Evolutionary conservation across 1,284 basidiomycete species (phyloP).

Genomic region (Apiotrichum brassicae): DNA sequence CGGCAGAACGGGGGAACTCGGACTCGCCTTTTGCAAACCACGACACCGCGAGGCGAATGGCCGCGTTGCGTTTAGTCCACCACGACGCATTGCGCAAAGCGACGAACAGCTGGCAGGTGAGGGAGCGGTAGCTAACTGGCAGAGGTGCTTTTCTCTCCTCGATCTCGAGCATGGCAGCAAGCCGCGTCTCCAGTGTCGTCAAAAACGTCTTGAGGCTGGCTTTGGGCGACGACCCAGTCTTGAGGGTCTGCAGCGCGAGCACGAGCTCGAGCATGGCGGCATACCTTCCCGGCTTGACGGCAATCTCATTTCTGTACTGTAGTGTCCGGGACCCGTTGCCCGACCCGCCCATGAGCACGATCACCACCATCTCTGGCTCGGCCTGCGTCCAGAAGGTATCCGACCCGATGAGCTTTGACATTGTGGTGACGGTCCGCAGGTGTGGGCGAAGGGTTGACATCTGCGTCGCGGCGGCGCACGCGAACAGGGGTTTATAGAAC

Average conservation of each 20-base stretch:
- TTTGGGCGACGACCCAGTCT: neutral
- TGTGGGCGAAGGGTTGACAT: constrained; percentile 56
- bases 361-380: constrained; percentile 68
- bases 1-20: neutral
- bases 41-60: constrained; percentile 7
- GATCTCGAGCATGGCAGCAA: constrained; percentile 57
- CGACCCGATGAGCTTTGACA: constrained; percentile 54
- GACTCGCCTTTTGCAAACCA: constrained; percentile 4
- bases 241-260: constrained; percentile 43
- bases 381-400: constrained; percentile 57
- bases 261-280: constrained; percentile 62
- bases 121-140: constrained; percentile 24
- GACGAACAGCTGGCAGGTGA: constrained; percentile 27
- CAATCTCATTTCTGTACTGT: constrained; percentile 41
- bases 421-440: constrained; percentile 53
- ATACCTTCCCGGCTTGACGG: constrained; percentile 59
- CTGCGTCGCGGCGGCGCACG: constrained; percentile 59
- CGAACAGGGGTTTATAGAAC: constrained; percentile 69
- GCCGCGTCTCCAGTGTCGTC: constrained; percentile 54
- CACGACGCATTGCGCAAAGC: constrained; percentile 17
- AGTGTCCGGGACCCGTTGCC: constrained; percentile 34
- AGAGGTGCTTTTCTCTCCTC: constrained; percentile 48
- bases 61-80: constrained; percentile 9
- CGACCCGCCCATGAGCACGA: constrained; percentile 52
- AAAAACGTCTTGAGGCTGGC: constrained; percentile 47